Evolutionary conservation across 805 yeast species (phyloP).

Genomic region (Yarrowia keelungensis): DNA sequence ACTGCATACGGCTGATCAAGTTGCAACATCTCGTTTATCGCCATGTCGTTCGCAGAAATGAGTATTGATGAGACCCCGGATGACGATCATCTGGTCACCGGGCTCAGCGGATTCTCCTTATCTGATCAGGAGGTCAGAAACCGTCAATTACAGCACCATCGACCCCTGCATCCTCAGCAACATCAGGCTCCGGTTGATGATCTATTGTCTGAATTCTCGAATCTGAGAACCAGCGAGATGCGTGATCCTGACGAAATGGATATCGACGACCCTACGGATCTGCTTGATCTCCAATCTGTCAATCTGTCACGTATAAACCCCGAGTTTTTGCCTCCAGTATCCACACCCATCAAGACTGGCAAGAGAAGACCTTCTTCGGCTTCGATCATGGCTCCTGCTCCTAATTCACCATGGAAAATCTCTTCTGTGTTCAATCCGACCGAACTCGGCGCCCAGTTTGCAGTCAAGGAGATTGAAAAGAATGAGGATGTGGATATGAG

Average conservation of each 20-base stretch:
- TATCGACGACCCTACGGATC: slow-evolving; percentile 26
- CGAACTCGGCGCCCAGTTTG: slow-evolving; percentile 32
- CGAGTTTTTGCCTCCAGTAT: background rate
- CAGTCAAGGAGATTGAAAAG: slow-evolving; percentile 29
- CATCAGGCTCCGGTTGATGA: background rate
- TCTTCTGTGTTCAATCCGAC: slow-evolving; percentile 34
- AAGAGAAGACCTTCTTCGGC: slow-evolving; percentile 1
- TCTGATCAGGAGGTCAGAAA: slow-evolving; percentile 7
- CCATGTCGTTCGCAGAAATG: slow-evolving; percentile 31
- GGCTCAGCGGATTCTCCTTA: slow-evolving; percentile 22
- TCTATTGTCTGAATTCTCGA: slow-evolving; percentile 27
- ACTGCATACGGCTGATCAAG: slow-evolving; percentile 13
- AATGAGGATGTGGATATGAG: slow-evolving; percentile 31
- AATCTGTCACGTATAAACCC: background rate
- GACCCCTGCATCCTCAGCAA: background rate
- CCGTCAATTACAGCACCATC: background rate
- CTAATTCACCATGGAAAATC: slow-evolving; percentile 19
- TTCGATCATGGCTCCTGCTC: background rate
- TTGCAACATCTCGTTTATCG: background rate
- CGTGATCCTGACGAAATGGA: slow-evolving; percentile 28
- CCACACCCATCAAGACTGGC: slow-evolving; percentile 16
- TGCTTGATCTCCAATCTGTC: slow-evolving; percentile 15
- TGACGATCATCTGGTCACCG: slow-evolving; percentile 18
- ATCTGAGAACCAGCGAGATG: slow-evolving; percentile 4
- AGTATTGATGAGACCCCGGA: slow-evolving; percentile 17